These are phyloP conservation scores for Arthrinium phaeospermum DNA, from an alignment of 2,329 filamentous ascomycete genomes.

Conservation along the genomic window DNA sequence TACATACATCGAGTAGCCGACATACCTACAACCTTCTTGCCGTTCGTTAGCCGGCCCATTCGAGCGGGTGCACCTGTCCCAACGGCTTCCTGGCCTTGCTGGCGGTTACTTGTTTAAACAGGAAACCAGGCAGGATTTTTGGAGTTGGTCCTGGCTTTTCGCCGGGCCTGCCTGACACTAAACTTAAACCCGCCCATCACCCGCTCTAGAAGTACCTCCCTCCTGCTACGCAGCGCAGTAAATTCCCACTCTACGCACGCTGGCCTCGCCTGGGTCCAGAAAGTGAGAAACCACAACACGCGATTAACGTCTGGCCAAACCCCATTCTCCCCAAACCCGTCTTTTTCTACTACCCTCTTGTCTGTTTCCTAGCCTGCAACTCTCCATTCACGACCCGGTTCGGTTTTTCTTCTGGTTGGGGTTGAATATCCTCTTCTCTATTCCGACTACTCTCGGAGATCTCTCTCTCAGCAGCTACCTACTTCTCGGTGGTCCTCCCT, in stretches of 20 bases:
- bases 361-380: constrained; percentile 5
- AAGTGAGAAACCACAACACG: constrained; percentile 2
- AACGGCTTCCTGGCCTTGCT: not conserved
- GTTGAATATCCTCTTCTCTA: not conserved
- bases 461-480: no score
- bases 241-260: not conserved
- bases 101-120: not conserved
- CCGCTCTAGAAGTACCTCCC: not conserved
- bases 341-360: constrained; percentile 1
- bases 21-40: not conserved
- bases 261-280: not conserved
- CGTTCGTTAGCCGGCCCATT: not conserved
- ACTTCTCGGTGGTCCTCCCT: not conserved
- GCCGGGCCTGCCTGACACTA: constrained; percentile 11
- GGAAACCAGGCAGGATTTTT: not conserved
- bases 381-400: not conserved
- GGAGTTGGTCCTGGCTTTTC: constrained; percentile 16
- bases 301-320: constrained; percentile 5
- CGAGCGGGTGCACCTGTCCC: not conserved
- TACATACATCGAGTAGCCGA: not conserved
- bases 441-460: not conserved
- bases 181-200: constrained; percentile 9
- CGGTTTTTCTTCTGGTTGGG: not conserved
- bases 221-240: not conserved
- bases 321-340: not conserved